Base-by-base conservation (phyloP, 2,329 filamentous ascomycete genomes). In the Nectriaceae sp. region DNA sequence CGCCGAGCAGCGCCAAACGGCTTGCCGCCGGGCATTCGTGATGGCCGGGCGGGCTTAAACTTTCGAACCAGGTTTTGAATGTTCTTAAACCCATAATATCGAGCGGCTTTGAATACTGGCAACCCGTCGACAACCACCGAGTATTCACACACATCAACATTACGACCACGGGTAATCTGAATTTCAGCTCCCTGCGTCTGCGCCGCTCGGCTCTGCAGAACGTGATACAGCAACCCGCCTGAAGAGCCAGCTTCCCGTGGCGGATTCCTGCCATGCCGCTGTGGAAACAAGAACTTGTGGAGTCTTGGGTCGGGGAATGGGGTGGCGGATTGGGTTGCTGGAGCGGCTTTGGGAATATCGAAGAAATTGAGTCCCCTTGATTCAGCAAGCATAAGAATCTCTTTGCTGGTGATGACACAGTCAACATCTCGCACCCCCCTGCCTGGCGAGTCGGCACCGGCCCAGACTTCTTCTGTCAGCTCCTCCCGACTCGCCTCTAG, bases 11-110 rank as follows among this genome's bases (percentile, higher is more conserved):
- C 79, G 2, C 78, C 81, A 39, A 81, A 76, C 0, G 80, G 77
- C 53, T 78, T 86, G 2, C 84, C 89, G 1, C 90, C 91, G 1
- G 91, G 90, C 75, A 96, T 86, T 47, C 89, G 83, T 37, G 89
- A 93, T 5, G 82, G 77, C 48, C 83, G 85, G 1, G 87, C 82
- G 1, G 94, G 94, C 67, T 95, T 96, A 40, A 99, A 73, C 52
- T 87, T 85, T n/a, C 94, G 85, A 15, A 99, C 94, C 4, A 99
- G 82, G 64, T 99, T 99, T 69, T 97, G 94, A 54, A 99, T 99
- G 65, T 99, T 99, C 44, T 94, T 82, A 76, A 99, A 99, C 5
- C 94, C 94, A 67, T 99, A 99, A 70, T 93, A 99, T 43, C 94
- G 85, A 4, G 93, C 93, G 18, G 90, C 88, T 65, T 84, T 89